Base-by-base conservation (phyloP, 148 eudicot species). In the Vaccinium vitisidaea region DNA sequence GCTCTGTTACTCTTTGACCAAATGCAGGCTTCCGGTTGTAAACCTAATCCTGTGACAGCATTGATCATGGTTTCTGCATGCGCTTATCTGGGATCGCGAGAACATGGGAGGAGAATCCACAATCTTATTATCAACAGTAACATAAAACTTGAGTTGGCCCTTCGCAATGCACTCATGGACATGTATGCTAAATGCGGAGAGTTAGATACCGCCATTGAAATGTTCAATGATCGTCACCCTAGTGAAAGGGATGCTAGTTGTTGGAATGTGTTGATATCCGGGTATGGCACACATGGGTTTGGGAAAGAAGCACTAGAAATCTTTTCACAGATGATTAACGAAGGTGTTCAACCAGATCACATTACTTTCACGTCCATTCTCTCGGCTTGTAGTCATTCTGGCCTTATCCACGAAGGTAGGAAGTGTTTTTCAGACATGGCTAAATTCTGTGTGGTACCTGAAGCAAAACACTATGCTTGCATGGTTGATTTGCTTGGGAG, bases 401-500 rank as follows among this genome's bases (percentile, higher is more conserved):
- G 90, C 39, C 88, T 89, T 83, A 49, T 91, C 48, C 18, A 75
- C 1, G 88, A 91, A 83, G 93, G 93, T 8, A 79, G 81, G 82
- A 53, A 82, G 50, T 88, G 82, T 70, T 89, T 91, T 58, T 49
- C 61, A 85, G 84, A 82, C 49, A 89, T 91, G 91, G 53, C 73
- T 79, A 82, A 88, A 80, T 86, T 80, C 69, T 55, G 73, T 12
- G 83, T 54, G 76, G 85, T 87, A 70, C 89, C 89, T 6, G 83
- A 84, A 82, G 80, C 86, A 10, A 87, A 91, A 82, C 91, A 91
- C 52, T 91, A 88, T 84, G 90, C 87, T 39, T 89, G 93, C 82
- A 88, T 91, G 86, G 93, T 91, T 84, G 93, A 91, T 84, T 86
- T 91, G 81, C 85, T 89, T 77, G 93, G 93, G 19, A 89, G 93